Evolutionary conservation across 179 eudicot genomes (phyloP), one percentile per base, ranked within the genome.

Genomic region (Patellifolia procumbens): DNA sequence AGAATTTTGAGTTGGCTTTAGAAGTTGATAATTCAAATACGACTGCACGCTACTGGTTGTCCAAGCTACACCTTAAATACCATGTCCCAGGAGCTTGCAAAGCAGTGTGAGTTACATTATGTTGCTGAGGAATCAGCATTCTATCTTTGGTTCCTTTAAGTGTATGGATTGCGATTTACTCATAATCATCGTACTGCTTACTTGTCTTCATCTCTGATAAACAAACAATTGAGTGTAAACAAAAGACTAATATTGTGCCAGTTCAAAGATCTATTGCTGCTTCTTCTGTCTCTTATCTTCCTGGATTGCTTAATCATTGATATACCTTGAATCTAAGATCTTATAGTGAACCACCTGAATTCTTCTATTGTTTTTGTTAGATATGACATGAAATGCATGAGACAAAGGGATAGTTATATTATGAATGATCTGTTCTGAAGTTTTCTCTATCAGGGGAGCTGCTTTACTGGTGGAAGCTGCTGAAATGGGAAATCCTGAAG

Each of bases 401-500:
- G 66, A 17, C 56, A 17, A 60, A 24, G 29, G 29, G 2, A 15
- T 35, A 26, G 32, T 16, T 71, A 26, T 20, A 13, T 12, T 22
- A 62, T n/a, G 46, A 63, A 15, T 80, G 67, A 73, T 59, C 68
- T 52, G 16, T 31, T 66, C 70, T 48, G 12, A 70, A 20, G 48
- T 72, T 19, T 58, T 56, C 70, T 65, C 22, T 63, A 45, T 76
- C 74, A 94, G 97, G 75, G 97, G 98, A 42, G 72, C 72, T 68
- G 72, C 72, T 28, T 68, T 68, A 39, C 58, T 68, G 72, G 72
- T 68, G 72, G 98, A 94, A 91, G 97, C 98, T 82, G 95, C 98
- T 35, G 92, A 94, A 76, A 94, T 92, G 98, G 97, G 97, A 51
- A 78, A 92, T 80, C 74, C 97, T 35, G 98, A 94, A 79, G 98